A percentile compares a stretch with the other conserved stretches of the same genome.
Evolutionary conservation across 345 rosid species (phyloP).

Genomic region (Arabis hirsuta): DNA sequence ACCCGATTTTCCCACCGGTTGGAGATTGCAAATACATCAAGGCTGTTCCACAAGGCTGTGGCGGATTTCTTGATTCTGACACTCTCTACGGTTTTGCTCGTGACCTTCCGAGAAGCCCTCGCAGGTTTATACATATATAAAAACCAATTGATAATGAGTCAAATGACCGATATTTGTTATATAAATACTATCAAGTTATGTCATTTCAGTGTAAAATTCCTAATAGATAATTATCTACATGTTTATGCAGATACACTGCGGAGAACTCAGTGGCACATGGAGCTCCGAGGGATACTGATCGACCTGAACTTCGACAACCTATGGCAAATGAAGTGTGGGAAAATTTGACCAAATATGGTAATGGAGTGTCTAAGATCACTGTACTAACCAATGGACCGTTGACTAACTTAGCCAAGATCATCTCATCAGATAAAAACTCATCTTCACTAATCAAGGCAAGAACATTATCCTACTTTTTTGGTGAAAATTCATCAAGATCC

Average conservation of each 20-base stretch:
- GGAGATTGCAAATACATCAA: slow-evolving; percentile 80
- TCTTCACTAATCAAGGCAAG: slow-evolving; percentile 65
- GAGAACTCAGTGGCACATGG: slow-evolving; percentile 63
- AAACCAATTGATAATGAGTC: too few species aligned
- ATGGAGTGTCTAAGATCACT: slow-evolving; percentile 61
- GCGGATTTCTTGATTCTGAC: slow-evolving; percentile 87
- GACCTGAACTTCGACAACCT: slow-evolving; percentile 76
- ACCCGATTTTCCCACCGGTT: slow-evolving; percentile 50
- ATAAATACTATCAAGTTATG: too few species aligned
- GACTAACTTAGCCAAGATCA: slow-evolving; percentile 73
- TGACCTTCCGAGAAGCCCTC: slow-evolving; percentile 77
- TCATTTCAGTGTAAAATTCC: too few species aligned
- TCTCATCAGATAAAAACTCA: slow-evolving; percentile 47
- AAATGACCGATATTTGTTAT: too few species aligned
- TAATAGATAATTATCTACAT: neutral
- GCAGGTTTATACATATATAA: slow-evolving; percentile 58
- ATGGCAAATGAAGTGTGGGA: slow-evolving; percentile 75
- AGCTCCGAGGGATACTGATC: slow-evolving; percentile 77
- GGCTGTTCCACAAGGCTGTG: slow-evolving; percentile 80
- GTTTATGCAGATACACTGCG: slow-evolving; percentile 67
- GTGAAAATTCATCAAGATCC: neutral
- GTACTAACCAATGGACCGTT: slow-evolving; percentile 81
- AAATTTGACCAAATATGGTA: slow-evolving; percentile 45
- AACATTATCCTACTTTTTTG: neutral
- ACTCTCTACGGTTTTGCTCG: slow-evolving; percentile 91